Base-by-base conservation (phyloP, 176 grass and related monocot species). In the Cocos nucifera region DNA sequence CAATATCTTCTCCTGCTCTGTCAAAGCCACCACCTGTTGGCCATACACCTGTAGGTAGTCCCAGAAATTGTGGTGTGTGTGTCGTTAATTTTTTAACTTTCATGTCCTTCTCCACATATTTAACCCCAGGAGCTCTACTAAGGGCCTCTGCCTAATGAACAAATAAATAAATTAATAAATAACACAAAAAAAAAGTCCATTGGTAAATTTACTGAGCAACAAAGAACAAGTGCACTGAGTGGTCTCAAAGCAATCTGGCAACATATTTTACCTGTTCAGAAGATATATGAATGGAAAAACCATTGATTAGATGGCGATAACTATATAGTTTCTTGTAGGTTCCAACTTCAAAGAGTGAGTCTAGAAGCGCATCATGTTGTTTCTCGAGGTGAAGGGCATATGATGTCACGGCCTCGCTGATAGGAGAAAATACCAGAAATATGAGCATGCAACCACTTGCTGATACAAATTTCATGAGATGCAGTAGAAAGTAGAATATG, bases 241-340 rank as follows among this genome's bases (percentile, higher is more conserved):
- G 24, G 50, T n/a, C 54, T 75, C 16, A 35, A 22, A 57, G 35
- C 21, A 62, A 72, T 48, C 26, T 24, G 20, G 4, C 48, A 10
- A 62, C 39, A 26, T 4, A 30, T 65, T 54, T 62, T 89, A 98
- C 93, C 93, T 98, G 84, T 58, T 92, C 58, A 17, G 75, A 55
- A 56, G 88, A 91, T 76, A 92, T 92, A 76, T 92, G 87, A 73
- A 98, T 65, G 56, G 93, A 87, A 76, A 98, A 98, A 49, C 93
- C 93, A 85, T 98, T 98, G 49, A 98, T 74, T 52, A 98, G 87
- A 90, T 98, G 93, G 28, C 77, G 81, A 67, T 92, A 98, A 30
- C 84, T 92, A 50, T 92, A 98, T 54, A 98, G 81, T 74, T 92
- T 98, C 58, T 87, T 78, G 15, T 98, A 89, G 61, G 87, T 91